Conservation (phyloP, 805 yeast species). For the Cyberlindnera maritima region DNA sequence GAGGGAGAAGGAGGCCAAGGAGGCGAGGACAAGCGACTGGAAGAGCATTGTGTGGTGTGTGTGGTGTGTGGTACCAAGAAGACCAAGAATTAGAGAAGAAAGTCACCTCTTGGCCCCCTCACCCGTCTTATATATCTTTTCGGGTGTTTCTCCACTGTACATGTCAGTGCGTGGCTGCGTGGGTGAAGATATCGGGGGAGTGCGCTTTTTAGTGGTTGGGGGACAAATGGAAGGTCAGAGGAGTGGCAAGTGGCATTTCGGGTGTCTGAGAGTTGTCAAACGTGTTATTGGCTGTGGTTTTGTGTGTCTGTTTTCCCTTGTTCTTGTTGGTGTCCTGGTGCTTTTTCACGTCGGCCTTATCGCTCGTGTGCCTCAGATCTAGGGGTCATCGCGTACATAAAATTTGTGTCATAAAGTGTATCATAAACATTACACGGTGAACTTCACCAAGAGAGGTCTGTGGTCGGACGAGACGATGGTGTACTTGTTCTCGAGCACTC, state of each 20-base stretch:
- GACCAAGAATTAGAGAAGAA: too few species aligned
- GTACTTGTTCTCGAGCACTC: conserved; percentile 32
- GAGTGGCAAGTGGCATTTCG: too few species aligned
- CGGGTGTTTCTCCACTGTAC: conserved; percentile 2
- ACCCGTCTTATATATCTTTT: neutral
- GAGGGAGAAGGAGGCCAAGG: conserved; percentile 6
- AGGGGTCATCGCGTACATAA: too few species aligned
- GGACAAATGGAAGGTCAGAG: too few species aligned
- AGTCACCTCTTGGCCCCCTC: neutral
- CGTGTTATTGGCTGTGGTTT: neutral
- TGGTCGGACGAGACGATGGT: conserved; percentile 38
- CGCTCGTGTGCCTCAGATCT: neutral
- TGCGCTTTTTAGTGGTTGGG: too few species aligned
- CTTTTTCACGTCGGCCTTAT: neutral
- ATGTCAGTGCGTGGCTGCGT: neutral
- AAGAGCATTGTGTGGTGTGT: conserved; percentile 6
- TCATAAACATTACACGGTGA: conserved; percentile 1
- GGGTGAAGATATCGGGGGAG: conserved; percentile 5
- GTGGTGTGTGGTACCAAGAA: too few species aligned
- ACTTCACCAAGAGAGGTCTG: conserved; percentile 41
- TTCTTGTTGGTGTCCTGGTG: neutral
- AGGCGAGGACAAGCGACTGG: conserved; percentile 6
- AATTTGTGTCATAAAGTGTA: too few species aligned
- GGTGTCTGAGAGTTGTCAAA: too few species aligned
- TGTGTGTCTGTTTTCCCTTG: neutral